A percentile compares a stretch with the other conserved stretches of the same genome.
These are phyloP conservation scores for Metschnikowia lochheadii DNA, from an alignment of 805 yeast species.

Conservation along the genomic window DNA sequence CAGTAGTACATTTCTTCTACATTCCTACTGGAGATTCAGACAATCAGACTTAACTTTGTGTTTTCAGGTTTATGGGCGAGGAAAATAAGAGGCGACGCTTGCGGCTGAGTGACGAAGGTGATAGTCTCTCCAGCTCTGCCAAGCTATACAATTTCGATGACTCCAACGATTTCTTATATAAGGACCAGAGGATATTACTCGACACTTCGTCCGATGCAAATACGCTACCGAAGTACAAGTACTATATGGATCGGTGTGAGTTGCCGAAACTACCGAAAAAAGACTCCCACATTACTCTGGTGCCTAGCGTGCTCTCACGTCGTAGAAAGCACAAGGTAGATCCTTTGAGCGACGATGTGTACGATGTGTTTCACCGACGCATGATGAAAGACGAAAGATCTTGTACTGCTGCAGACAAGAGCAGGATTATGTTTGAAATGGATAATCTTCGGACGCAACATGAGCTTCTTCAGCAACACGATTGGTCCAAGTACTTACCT, in stretches of 20 bases:
- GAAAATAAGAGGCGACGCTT: constrained; percentile 20
- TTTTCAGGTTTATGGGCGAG: constrained; percentile 3
- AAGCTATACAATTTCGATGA: constrained; percentile 34
- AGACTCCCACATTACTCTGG: not conserved
- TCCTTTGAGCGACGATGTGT: constrained; percentile 46
- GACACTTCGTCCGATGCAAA: constrained; percentile 2
- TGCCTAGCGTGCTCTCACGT: constrained; percentile 16
- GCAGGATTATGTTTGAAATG: constrained; percentile 50
- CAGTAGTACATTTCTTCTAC: too few species aligned
- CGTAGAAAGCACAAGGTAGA: constrained; percentile 21
- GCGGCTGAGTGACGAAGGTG: constrained; percentile 25
- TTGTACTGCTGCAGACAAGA: constrained; percentile 53
- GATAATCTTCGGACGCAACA: constrained; percentile 48
- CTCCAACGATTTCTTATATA: constrained; percentile 23
- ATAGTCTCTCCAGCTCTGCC: constrained; percentile 3
- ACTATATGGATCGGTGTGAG: constrained; percentile 11
- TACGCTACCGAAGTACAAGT: constrained; percentile 9
- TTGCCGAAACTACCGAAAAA: not conserved
- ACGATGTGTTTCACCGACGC: constrained; percentile 47
- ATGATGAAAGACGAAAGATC: constrained; percentile 64
- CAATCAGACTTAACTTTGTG: too few species aligned
- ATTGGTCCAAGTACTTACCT: constrained; percentile 46
- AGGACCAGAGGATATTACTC: constrained; percentile 20
- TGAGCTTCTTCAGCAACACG: constrained; percentile 35
- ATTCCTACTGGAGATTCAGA: too few species aligned